phyloP scores from a whole-genome alignment of 2,329 filamentous ascomycete genomes.

The Fusarium verticillioides region DNA sequence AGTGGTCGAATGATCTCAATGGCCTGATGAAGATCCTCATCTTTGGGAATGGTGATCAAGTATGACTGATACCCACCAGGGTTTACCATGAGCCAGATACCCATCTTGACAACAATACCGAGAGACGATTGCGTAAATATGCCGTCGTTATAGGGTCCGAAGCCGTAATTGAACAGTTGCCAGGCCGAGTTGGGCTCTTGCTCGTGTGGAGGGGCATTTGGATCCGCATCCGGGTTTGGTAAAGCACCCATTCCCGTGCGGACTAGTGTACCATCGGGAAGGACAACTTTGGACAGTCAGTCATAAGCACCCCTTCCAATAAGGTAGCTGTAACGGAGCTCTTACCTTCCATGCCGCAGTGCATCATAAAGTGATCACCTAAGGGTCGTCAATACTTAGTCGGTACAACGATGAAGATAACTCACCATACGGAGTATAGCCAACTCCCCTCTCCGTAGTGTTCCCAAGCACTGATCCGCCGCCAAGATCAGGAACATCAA shows the following conservation, averaged over 20 bases:
- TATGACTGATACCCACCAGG: slow-evolving; percentile 32
- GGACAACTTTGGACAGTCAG: neutral
- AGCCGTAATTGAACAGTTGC: slow-evolving; percentile 35
- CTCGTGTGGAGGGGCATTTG: slow-evolving; percentile 21
- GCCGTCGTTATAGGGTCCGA: slow-evolving; percentile 31
- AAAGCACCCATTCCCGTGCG: slow-evolving; percentile 37
- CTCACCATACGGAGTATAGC: slow-evolving; percentile 34
- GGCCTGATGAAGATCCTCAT: slow-evolving; percentile 35
- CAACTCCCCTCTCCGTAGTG: slow-evolving; percentile 30
- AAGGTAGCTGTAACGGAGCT: neutral
- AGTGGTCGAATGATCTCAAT: slow-evolving; percentile 38
- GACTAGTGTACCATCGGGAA: slow-evolving; percentile 25
- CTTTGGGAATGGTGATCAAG: slow-evolving; percentile 33
- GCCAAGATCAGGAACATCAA: slow-evolving; percentile 34
- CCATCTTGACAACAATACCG: slow-evolving; percentile 36
- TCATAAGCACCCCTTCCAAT: neutral
- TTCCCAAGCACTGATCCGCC: slow-evolving; percentile 34
- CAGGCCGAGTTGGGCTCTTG: slow-evolving; percentile 30
- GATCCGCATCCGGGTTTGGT: slow-evolving; percentile 25
- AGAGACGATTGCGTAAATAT: slow-evolving; percentile 31
- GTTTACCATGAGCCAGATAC: slow-evolving; percentile 33
- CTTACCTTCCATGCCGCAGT: slow-evolving; percentile 34
- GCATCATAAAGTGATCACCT: slow-evolving; percentile 38
- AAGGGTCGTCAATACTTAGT: neutral
- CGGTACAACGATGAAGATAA: rapidly evolving